phyloP scores from a whole-genome alignment of 495 filamentous ascomycete genomes.

The Annulohypoxylon stygium region DNA sequence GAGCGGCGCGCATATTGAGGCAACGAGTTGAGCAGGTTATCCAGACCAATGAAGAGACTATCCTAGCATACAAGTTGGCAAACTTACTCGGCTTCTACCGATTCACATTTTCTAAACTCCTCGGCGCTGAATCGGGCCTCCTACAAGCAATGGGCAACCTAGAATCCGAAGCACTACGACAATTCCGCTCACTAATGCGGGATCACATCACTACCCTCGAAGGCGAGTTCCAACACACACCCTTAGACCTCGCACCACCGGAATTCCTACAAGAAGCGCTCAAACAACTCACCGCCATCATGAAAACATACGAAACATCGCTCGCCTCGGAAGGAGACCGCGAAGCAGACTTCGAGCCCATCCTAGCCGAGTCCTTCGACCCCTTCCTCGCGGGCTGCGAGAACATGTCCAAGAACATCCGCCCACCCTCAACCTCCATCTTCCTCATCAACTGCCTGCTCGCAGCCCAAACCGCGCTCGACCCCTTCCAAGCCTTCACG shows the following conservation, averaged over 20 bases:
- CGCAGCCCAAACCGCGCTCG: conserved; percentile 64
- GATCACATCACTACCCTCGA: conserved; percentile 82
- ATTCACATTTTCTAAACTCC: conserved; percentile 81
- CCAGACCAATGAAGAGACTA: conserved; percentile 89
- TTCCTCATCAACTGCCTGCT: conserved; percentile 88
- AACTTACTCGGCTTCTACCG: conserved; percentile 92
- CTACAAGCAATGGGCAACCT: conserved; percentile 75
- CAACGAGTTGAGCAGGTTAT: conserved; percentile 92
- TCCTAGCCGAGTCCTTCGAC: conserved; percentile 86
- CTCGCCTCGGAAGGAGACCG: conserved; percentile 68
- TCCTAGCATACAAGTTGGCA: conserved; percentile 88
- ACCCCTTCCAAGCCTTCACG: conserved; percentile 69
- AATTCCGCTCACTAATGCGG: conserved; percentile 83
- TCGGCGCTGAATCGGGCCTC: conserved; percentile 76
- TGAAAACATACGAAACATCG: conserved; percentile 88
- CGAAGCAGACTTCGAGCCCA: conserved; percentile 77
- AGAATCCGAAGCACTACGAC: conserved; percentile 81
- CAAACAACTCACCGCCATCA: conserved; percentile 75
- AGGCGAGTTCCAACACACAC: conserved; percentile 72
- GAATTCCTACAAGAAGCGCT: conserved; percentile 87
- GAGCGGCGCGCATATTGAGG: conserved; percentile 79
- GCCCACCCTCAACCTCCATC: conserved; percentile 71
- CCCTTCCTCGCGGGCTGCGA: conserved; percentile 84
- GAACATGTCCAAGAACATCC: conserved; percentile 73
- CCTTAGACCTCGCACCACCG: conserved; percentile 80